A percentile compares a stretch with the other conserved stretches of the same genome.
Conservation (phyloP, 1,284 basidiomycete species). For the Sporisorium graminicola region DNA sequence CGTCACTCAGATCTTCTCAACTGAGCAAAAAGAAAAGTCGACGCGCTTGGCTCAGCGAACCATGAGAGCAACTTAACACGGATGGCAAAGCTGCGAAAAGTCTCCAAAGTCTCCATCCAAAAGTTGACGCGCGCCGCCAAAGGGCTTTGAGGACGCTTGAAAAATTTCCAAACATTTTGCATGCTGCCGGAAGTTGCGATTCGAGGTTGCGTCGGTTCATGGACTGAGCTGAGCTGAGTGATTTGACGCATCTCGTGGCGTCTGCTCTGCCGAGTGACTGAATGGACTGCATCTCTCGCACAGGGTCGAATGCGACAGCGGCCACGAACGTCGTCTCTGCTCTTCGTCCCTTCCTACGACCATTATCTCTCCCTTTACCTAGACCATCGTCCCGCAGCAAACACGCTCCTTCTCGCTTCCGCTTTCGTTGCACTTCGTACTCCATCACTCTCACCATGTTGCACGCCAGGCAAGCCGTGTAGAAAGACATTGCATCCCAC, state of each 20-base stretch:
- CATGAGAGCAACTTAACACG: neutral
- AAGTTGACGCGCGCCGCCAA: slow-evolving; percentile 3
- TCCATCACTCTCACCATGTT: neutral
- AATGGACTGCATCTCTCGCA: too few relatives aligned
- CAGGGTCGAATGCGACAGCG: neutral
- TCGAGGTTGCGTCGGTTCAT: neutral
- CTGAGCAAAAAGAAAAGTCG: slow-evolving; percentile 1
- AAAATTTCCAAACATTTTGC: neutral
- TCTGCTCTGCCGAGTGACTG: neutral
- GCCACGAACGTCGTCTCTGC: neutral
- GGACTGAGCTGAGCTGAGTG: neutral
- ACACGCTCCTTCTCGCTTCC: neutral
- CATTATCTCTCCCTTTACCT: neutral
- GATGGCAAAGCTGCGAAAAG: neutral
- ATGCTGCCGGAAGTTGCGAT: too few relatives aligned
- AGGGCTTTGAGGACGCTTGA: neutral
- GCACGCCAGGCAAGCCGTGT: neutral
- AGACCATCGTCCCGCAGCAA: neutral
- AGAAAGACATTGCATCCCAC: neutral
- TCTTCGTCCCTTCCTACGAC: neutral
- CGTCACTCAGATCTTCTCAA: slow-evolving; percentile 2
- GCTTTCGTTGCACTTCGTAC: neutral
- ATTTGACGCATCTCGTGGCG: slow-evolving; percentile 2
- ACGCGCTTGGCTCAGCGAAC: slow-evolving; percentile 3
- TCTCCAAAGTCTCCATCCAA: neutral